Evolutionary conservation across 2,329 filamentous ascomycete species (phyloP).

Genomic region (Ophiostoma sp.): DNA sequence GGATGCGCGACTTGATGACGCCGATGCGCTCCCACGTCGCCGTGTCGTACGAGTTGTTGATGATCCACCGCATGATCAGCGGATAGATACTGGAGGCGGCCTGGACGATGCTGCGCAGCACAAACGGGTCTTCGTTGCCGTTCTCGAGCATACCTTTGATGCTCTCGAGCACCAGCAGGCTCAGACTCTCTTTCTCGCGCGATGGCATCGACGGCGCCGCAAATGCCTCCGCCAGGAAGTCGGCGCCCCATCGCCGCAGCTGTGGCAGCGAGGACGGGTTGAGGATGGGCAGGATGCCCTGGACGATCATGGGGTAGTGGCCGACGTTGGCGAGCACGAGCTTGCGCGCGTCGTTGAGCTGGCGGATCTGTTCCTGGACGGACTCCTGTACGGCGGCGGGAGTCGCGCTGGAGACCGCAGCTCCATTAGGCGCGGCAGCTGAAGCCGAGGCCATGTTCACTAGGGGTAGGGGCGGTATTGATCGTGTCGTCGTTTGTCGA

Average conservation of each 20-base stretch:
- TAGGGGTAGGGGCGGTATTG: background rate
- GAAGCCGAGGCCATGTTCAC: conserved; percentile 17
- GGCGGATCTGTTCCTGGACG: conserved; percentile 71
- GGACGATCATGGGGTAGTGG: conserved; percentile 88
- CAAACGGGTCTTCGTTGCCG: conserved; percentile 68
- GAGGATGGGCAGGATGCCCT: conserved; percentile 88
- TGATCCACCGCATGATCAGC: conserved; percentile 84
- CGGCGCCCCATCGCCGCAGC: conserved; percentile 89
- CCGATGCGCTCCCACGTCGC: conserved; percentile 83
- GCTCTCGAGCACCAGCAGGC: conserved; percentile 70
- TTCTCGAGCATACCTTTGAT: conserved; percentile 65
- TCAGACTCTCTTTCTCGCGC: conserved; percentile 74
- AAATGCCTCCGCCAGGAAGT: conserved; percentile 94
- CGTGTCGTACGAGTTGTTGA: conserved; percentile 76
- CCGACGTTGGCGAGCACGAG: conserved; percentile 80
- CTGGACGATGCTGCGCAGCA: conserved; percentile 82
- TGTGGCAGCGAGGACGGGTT: conserved; percentile 68
- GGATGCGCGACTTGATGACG: conserved; percentile 80
- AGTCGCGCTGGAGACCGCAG: background rate
- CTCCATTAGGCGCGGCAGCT: background rate
- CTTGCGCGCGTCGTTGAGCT: conserved; percentile 84
- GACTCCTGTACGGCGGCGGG: conserved; percentile 33
- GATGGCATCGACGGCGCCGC: conserved; percentile 77
- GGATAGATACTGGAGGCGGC: conserved; percentile 90
- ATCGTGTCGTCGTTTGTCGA: background rate